Evolutionary conservation across 164 flowering plant genomes (phyloP).

Genomic region (Dillenia suffruticosa): DNA sequence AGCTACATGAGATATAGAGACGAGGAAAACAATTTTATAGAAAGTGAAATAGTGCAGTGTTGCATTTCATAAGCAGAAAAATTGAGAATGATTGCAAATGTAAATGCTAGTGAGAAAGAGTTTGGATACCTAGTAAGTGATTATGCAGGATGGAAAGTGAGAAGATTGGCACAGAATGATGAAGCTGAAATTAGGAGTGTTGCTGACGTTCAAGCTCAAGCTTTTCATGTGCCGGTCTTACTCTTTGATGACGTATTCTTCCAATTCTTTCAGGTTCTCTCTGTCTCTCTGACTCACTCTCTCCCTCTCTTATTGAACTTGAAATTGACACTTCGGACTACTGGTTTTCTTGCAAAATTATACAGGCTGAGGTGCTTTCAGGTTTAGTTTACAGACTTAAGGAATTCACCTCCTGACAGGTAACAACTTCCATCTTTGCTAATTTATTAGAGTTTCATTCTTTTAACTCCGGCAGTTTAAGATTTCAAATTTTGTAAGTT

Average conservation of each 20-base stretch:
- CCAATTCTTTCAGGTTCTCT: constrained; percentile 62
- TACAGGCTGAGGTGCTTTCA: constrained; percentile 86
- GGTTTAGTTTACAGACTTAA: constrained; percentile 68
- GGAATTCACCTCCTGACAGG: constrained; percentile 81
- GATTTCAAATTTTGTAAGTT: neutral
- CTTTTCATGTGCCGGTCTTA: constrained; percentile 61
- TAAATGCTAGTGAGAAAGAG: constrained; percentile 9
- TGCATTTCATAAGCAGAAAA: constrained; percentile 6
- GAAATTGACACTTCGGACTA: neutral
- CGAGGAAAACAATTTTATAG: no score
- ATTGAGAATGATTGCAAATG: constrained; percentile 3
- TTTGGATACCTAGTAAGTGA: constrained; percentile 41
- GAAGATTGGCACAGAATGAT: constrained; percentile 45
- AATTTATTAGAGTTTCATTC: no score
- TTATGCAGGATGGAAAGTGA: constrained; percentile 64
- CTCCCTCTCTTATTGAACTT: neutral
- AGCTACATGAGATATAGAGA: no score
- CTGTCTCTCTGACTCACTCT: neutral
- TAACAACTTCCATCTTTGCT: constrained; percentile 6
- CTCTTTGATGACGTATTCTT: constrained; percentile 73
- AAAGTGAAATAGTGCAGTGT: neutral
- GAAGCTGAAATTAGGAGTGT: constrained; percentile 60
- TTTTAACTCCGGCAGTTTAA: no score
- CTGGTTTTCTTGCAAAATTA: neutral
- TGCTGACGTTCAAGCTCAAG: constrained; percentile 75